Conservation (phyloP, 371 early-diverging fungal genomes). For the Saksenaea vasiformis region DNA sequence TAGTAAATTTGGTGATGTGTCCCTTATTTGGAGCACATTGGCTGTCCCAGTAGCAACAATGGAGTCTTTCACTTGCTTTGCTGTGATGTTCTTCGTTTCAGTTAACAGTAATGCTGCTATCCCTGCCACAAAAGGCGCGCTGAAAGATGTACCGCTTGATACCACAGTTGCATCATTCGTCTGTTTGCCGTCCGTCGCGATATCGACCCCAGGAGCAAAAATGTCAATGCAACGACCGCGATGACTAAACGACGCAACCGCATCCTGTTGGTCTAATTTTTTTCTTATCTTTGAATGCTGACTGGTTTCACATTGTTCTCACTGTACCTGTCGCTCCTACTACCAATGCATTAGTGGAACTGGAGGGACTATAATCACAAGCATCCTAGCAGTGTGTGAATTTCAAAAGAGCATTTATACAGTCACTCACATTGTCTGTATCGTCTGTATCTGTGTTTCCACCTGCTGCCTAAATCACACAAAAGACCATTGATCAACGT, state of each 20-base stretch:
- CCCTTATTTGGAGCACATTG: background rate
- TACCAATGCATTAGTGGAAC: slow-evolving; percentile 54
- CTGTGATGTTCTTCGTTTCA: background rate
- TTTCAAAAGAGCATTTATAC: background rate
- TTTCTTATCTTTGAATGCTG: background rate
- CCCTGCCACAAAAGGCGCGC: slow-evolving; percentile 18
- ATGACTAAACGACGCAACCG: slow-evolving; percentile 72
- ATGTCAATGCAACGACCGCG: slow-evolving; percentile 73
- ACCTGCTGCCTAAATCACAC: slow-evolving; percentile 17
- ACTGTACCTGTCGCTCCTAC: slow-evolving; percentile 56
- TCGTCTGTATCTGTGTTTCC: slow-evolving; percentile 24
- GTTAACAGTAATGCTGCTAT: slow-evolving; percentile 10
- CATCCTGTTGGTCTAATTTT: slow-evolving; percentile 49
- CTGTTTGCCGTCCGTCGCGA: background rate
- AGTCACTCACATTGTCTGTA: slow-evolving; percentile 22
- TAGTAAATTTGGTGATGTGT: background rate
- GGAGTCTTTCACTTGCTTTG: background rate
- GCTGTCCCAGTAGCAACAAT: background rate
- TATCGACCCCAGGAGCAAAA: slow-evolving; percentile 60
- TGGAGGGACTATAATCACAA: slow-evolving; percentile 68
- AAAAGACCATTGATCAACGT: background rate
- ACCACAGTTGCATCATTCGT: background rate
- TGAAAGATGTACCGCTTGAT: slow-evolving; percentile 21
- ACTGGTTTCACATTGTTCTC: background rate
- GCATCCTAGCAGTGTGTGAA: slow-evolving; percentile 32